These are phyloP conservation scores for Tephrocybe rancida DNA, from an alignment of 768 basidiomycete genomes.

Conservation along the genomic window DNA sequence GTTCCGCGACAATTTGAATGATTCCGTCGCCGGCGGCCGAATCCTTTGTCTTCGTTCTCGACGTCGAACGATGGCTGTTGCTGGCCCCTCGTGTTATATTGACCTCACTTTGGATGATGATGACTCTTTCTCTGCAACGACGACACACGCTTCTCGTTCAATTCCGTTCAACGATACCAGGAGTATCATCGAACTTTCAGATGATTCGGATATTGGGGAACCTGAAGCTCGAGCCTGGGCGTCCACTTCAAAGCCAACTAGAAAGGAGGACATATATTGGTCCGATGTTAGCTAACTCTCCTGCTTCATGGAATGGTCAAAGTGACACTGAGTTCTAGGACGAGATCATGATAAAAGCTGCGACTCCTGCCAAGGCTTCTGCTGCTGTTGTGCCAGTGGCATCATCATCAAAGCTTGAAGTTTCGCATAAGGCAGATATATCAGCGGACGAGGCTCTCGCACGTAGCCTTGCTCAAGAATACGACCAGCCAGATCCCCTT, in stretches of 20 bases:
- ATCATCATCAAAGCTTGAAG: background rate
- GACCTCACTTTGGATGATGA: conserved; percentile 1
- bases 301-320: background rate
- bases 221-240: background rate
- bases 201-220: background rate
- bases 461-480: background rate
- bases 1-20: no score
- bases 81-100: conserved; percentile 1
- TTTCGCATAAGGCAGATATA: background rate
- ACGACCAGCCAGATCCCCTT: background rate
- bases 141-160: background rate
- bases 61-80: background rate
- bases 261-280: background rate
- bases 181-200: background rate
- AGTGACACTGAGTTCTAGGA: background rate
- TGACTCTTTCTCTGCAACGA: background rate
- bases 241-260: background rate
- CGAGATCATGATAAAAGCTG: background rate
- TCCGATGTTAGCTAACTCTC: background rate
- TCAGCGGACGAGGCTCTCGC: background rate
- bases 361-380: background rate
- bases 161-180: background rate
- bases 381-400: background rate
- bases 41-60: no score
- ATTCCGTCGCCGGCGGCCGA: no score